Percentiles rank a stretch among this genome's conserved stretches.
Evolutionary conservation across 1,284 basidiomycete genomes (phyloP).

Genomic region (Xerocomus cyaneibrunnescens): DNA sequence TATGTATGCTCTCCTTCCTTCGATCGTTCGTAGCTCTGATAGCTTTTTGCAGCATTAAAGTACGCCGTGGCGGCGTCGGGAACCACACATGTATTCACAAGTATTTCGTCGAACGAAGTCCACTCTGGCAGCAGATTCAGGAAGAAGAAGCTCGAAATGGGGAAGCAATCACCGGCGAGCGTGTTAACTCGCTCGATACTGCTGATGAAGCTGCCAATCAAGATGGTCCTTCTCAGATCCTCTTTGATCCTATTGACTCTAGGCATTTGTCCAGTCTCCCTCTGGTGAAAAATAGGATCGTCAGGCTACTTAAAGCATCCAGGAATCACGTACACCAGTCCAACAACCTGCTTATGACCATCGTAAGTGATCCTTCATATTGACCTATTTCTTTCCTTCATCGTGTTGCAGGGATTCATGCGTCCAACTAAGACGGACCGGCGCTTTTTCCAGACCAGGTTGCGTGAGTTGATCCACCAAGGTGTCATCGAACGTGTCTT

Average conservation of each 20-base stretch:
- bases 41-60: conserved; percentile 56
- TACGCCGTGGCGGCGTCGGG: conserved; percentile 72
- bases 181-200: conserved; percentile 26
- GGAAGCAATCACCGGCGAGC: conserved; percentile 29
- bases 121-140: conserved; percentile 68
- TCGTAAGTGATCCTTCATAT: conserved; percentile 47
- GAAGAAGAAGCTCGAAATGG: conserved; percentile 58
- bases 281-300: conserved; percentile 62
- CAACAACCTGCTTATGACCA: conserved; percentile 65
- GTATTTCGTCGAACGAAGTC: conserved; percentile 71
- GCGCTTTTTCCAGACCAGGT: conserved; percentile 70
- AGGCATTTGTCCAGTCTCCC: conserved; percentile 72
- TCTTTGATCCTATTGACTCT: conserved; percentile 72
- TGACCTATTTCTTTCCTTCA: conserved; percentile 5
- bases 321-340: conserved; percentile 65
- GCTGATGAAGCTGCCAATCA: conserved; percentile 33
- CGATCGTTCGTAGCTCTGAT: conserved; percentile 3
- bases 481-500: conserved; percentile 71
- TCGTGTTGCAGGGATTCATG: conserved; percentile 56
- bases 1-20: conserved; percentile 52
- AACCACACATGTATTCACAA: conserved; percentile 74
- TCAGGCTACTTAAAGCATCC: conserved; percentile 66
- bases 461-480: conserved; percentile 67
- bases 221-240: conserved; percentile 30
- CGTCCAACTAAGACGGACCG: conserved; percentile 72